Evolutionary conservation across 2,329 filamentous ascomycete genomes (phyloP), one percentile per base, ranked within the genome.

Genomic region (Phialophora verrucosa): DNA sequence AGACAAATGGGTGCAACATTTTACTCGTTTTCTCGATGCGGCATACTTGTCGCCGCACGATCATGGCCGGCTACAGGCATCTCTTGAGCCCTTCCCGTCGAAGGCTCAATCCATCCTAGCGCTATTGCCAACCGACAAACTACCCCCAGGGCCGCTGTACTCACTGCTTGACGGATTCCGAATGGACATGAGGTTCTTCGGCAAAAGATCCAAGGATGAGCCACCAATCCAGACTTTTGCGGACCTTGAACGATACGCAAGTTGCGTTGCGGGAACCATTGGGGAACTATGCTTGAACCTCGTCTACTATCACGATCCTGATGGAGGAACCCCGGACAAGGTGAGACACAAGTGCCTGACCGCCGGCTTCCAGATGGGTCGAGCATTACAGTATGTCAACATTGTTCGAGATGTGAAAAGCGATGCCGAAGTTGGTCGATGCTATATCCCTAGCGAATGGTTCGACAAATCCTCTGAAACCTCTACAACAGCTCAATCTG

Each of bases 371-470:
- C 80, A 83, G 31, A 92, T 92, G 90, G 90, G 90, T 0, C 83
- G 90, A 38, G 90, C 90, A 1, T 78, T 92, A n/a, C 90, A 93
- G 73, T 91, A 90, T 71, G 86, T 91, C 72, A 93, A 92, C 73
- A 91, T 93, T 67, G 88, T 89, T 2, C 87, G 90, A 25, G 90
- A 93, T 72, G 87, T 92, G n/a, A 76, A 79, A 3, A 86, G 87
- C 2, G 90, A 92, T 71, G 88, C 90, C 0, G 77, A 79, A 14
- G 86, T 90, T 42, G 82, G 83, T 1, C 84, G 90, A 6, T 89
- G 91, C 6, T 93, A 93, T 74, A 77, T 92, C 4, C 90, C 90
- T 0, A 80, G 81, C 0, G 77, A 78, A 0, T 92, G 90, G 90
- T 79, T 92, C 1, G 79, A 82, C 47, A 84, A 87, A 60, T 83